Base-by-base conservation (phyloP, 352 stramenopile genomes). In the Elongisporangium anandrum region DNA sequence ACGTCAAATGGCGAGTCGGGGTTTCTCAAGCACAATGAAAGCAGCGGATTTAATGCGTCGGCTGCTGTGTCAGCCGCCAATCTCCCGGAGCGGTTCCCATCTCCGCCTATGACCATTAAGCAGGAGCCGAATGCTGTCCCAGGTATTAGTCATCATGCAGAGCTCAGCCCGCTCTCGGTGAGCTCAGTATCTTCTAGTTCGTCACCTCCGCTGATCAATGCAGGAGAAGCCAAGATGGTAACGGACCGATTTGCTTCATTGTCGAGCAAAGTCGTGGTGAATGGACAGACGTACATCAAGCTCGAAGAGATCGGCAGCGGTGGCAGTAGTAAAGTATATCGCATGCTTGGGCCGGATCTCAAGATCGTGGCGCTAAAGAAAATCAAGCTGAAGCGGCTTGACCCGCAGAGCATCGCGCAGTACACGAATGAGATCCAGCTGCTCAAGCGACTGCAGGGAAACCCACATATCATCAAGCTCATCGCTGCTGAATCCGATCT, bases 401-500 rank as follows among this genome's bases (percentile, higher is more conserved):
- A 98, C 49, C 79, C 80, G 22, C 79, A 85, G 55, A 92, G 83
- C 20, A 90, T 99, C 49, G 92, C 95, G 56, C 94, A 96, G 59
- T 99, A 98, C 66, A 92, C 94, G 20, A 99, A 99, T 63, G 97
- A 99, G 75, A 99, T 99, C 61, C 79, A 95, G 20, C 68, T 99
- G 12, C 71, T 99, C 22, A 76, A 96, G 76, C 69, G 77, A 8
- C 73, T 99, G 15, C 87, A 96, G 64, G 96, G 94, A 3, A 98
- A 98, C 59, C 92, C 90, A 9, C 85, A 96, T 29, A 99, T 99
- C 65, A 99, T 99, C 67, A 83, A 88, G 59, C 70, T 99, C 20
- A 82, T 98, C 53, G 95, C 97, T 59, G 94, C 92, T 2, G 87
- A 99, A 68, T 85, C 98, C 16, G 92, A 99, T 65, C 72, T 87